These are phyloP conservation scores for Neurospora tetrasperma DNA, from an alignment of 495 filamentous ascomycete species.

Conservation along the genomic window DNA sequence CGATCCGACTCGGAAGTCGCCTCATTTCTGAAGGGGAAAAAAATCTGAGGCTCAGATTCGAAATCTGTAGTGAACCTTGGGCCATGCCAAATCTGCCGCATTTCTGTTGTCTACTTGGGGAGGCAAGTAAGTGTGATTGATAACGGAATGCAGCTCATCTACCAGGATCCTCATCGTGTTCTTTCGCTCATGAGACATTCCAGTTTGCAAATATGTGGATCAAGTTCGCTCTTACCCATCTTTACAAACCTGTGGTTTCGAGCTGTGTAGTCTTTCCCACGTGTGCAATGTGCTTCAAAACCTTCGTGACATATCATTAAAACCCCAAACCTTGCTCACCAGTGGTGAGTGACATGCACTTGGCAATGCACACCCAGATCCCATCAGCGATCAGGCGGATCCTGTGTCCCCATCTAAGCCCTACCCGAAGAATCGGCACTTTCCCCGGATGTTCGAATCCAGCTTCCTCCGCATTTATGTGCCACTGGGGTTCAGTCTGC, in stretches of 20 bases:
- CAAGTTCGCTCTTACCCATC: neutral
- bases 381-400: neutral
- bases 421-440: conserved; percentile 11
- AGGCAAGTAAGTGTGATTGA: neutral
- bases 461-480: conserved; percentile 11
- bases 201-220: neutral
- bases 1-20: neutral
- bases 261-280: neutral
- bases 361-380: neutral
- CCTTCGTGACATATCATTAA: neutral
- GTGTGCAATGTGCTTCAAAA: neutral
- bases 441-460: conserved; percentile 10
- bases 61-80: neutral
- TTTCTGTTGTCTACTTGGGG: neutral
- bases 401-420: neutral
- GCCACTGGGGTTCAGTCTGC: conserved; percentile 11
- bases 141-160: neutral
- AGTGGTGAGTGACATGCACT: neutral
- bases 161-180: neutral
- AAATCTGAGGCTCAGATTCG: neutral
- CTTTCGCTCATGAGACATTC: neutral
- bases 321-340: neutral
- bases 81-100: neutral
- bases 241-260: neutral
- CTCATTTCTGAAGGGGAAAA: neutral